Conservation (phyloP, 768 basidiomycete genomes). For the Xerocomus potaroensis region DNA sequence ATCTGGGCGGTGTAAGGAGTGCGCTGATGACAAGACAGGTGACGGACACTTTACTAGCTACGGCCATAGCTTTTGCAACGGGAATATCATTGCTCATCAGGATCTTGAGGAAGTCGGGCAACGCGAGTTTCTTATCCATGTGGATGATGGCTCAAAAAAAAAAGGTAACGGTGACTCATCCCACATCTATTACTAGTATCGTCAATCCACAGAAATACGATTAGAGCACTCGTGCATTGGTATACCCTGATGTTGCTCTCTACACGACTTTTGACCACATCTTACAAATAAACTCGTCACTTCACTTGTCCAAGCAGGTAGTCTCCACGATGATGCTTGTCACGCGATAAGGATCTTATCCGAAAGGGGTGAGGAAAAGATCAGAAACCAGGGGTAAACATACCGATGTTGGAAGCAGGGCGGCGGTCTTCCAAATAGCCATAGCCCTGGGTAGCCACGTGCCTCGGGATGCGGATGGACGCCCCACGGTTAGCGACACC, state of each 20-base stretch:
- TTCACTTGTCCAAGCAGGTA: conserved; percentile 64
- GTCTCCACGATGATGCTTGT: conserved; percentile 88
- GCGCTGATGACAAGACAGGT: not conserved
- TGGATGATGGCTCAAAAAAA: not conserved
- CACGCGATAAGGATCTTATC: conserved; percentile 89
- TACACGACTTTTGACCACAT: conserved; percentile 3
- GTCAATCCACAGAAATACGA: conserved; percentile 10
- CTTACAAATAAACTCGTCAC: conserved; percentile 9
- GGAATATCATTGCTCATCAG: conserved; percentile 55
- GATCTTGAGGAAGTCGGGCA: conserved; percentile 65
- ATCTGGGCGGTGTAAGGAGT: conserved; percentile 42
- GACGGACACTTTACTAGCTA: conserved; percentile 66
- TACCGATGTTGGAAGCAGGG: conserved; percentile 97
- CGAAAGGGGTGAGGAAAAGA: conserved; percentile 9
- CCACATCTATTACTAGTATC: not conserved
- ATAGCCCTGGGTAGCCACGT: conserved; percentile 87
- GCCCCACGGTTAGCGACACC: conserved; percentile 98
- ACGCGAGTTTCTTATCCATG: conserved; percentile 45
- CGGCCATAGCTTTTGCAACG: conserved; percentile 61
- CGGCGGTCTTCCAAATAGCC: conserved; percentile 97
- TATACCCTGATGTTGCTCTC: conserved; percentile 21
- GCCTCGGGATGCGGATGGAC: conserved; percentile 92
- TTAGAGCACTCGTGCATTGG: conserved; percentile 7
- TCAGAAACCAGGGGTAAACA: conserved; percentile 22
- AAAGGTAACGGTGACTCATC: not conserved